A percentile compares a stretch with the other conserved stretches of the same genome.
These are phyloP conservation scores for Conringia planisiliqua DNA, from an alignment of 345 rosid species.

Conservation along the genomic window DNA sequence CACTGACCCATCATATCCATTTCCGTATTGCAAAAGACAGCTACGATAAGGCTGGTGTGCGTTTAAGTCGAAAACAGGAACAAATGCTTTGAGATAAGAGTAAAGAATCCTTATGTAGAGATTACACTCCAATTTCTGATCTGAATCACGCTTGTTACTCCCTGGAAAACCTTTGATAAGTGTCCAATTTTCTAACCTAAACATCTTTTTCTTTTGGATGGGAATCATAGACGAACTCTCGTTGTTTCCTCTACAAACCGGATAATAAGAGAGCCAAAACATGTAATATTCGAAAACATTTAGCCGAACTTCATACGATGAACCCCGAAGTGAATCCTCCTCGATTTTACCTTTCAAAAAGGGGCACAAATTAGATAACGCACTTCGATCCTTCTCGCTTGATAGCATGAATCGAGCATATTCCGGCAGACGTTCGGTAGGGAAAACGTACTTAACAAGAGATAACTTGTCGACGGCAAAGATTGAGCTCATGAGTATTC, in stretches of 20 bases:
- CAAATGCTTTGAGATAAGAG: slow-evolving; percentile 75
- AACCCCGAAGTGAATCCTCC: slow-evolving; percentile 55
- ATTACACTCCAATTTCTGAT: slow-evolving; percentile 56
- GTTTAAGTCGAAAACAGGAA: slow-evolving; percentile 57
- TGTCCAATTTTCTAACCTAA: slow-evolving; percentile 68
- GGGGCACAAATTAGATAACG: slow-evolving; percentile 53
- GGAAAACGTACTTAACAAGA: slow-evolving; percentile 80
- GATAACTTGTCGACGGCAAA: slow-evolving; percentile 65
- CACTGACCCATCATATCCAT: slow-evolving; percentile 58
- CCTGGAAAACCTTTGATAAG: slow-evolving; percentile 54
- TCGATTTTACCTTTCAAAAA: slow-evolving; percentile 56
- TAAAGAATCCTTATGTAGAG: slow-evolving; percentile 59
- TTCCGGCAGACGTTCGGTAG: slow-evolving; percentile 71
- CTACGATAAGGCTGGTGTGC: slow-evolving; percentile 70
- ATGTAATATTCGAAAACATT: slow-evolving; percentile 79
- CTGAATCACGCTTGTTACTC: slow-evolving; percentile 48
- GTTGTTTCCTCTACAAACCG: slow-evolving; percentile 60
- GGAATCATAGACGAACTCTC: slow-evolving; percentile 42
- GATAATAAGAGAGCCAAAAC: slow-evolving; percentile 95
- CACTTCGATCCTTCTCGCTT: slow-evolving; percentile 41
- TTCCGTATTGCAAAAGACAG: slow-evolving; percentile 67
- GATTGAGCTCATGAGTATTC: slow-evolving; percentile 57
- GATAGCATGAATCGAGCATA: slow-evolving; percentile 65
- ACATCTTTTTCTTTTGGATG: slow-evolving; percentile 43
- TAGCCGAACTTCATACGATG: slow-evolving; percentile 55